Conservation (phyloP, 1,284 basidiomycete genomes). For the Sporisorium exsertum region DNA sequence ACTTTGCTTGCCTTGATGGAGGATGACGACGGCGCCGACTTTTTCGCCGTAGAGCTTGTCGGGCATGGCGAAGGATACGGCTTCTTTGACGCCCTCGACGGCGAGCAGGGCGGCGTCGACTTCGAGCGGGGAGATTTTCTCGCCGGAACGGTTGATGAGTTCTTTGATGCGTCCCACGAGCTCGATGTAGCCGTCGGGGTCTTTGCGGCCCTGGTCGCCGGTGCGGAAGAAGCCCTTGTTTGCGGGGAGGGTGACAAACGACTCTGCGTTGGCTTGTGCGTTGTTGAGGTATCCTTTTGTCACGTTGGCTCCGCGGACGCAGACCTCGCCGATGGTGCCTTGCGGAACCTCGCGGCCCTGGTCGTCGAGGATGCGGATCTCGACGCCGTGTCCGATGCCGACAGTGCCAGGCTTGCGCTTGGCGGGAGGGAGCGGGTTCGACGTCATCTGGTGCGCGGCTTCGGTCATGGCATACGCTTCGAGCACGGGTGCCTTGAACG, state of each 20-base stretch:
- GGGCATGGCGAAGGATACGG: constrained; percentile 71
- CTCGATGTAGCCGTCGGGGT: constrained; percentile 75
- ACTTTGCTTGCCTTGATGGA: constrained; percentile 41
- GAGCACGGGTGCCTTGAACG: constrained; percentile 72
- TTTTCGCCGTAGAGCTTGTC: constrained; percentile 69
- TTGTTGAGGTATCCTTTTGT: constrained; percentile 72
- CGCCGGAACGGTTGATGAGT: constrained; percentile 73
- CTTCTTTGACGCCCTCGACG: constrained; percentile 73
- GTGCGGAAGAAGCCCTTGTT: constrained; percentile 73
- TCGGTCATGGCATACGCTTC: constrained; percentile 71
- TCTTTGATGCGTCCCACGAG: constrained; percentile 70
- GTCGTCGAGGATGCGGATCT: constrained; percentile 71
- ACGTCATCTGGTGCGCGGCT: constrained; percentile 72
- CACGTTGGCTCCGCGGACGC: constrained; percentile 72
- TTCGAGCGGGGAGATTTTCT: constrained; percentile 79
- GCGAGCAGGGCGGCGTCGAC: constrained; percentile 73
- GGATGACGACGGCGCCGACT: constrained; percentile 69
- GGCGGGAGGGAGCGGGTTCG: constrained; percentile 69
- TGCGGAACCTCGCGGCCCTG: constrained; percentile 68
- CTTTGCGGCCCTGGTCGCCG: constrained; percentile 77
- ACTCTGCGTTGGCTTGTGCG: constrained; percentile 69
- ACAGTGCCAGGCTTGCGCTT: constrained; percentile 71
- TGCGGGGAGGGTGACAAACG: constrained; percentile 67
- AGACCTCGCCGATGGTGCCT: constrained; percentile 71
- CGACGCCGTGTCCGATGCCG: constrained; percentile 71